Base-by-base conservation (phyloP, 2,329 filamentous ascomycete species). In the Lasiodiplodia hormozganensis region DNA sequence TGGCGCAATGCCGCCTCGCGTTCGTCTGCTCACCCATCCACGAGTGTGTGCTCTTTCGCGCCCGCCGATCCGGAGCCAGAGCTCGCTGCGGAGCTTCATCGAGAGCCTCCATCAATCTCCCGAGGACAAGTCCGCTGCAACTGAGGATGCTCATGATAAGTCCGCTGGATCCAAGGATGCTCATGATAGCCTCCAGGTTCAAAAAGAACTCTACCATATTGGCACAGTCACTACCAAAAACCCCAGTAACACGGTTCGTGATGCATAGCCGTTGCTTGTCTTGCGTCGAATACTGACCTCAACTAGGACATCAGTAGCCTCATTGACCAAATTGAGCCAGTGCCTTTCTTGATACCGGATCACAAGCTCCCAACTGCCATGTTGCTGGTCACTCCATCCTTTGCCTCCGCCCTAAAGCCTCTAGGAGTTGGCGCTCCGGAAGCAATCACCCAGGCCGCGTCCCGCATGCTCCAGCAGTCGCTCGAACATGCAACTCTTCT, bases 381-480 rank as follows among this genome's bases (percentile, higher is more conserved):
- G 40, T 11, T 62, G 25, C 58, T 62, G 16, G 58, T 62, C 18
- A 62, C 58, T n/a, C 58, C 58, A 18, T 62, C 43, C 10, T 62
- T 62, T 23, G 58, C 58, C 7, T 31, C 58, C 12, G 40, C 58
- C 8, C 25, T 62, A 10, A 16, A n/a, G 23, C 7, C 58, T n/a
- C n/a, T 38, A 3, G 5, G 14, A 5, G 36, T 16, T 31, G 14
- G 5, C 25, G 57, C 28, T 16, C 40, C 58, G 10, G 43, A 49
- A 62, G 58, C 40, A 31, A n/a, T 62, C 18, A 43, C 25, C 4
- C 40, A 62, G 21, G 58, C 40, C 18, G 11, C 21, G 7, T 51
- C 58, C 31, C 58, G 40, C 40, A 16, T 62, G 12, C 18, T 62
- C 18, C 28, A 49, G 25, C 4, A 36, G 10, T 62, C 43, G 14